Evolutionary conservation across 768 basidiomycete genomes (phyloP).

Genomic region (Coprinopsis sp.): DNA sequence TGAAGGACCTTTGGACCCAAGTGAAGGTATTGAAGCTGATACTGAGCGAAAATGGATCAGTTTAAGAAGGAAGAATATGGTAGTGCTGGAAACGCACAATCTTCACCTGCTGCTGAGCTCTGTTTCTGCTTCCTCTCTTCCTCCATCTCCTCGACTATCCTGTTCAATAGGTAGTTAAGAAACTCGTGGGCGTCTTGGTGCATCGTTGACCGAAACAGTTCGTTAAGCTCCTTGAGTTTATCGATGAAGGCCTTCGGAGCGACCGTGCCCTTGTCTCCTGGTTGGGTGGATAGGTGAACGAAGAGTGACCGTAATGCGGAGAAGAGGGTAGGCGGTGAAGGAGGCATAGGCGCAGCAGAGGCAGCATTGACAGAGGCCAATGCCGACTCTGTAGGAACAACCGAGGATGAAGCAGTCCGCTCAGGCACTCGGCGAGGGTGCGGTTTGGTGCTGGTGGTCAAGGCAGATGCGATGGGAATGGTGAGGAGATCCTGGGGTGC

Average conservation of each 20-base stretch:
- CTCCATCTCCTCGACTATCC: slow-evolving; percentile 90
- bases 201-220: slow-evolving; percentile 83
- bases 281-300: slow-evolving; percentile 73
- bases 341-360: slow-evolving; percentile 45
- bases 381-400: slow-evolving; percentile 19
- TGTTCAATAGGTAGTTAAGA: slow-evolving; percentile 89
- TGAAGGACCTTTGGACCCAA: slow-evolving; percentile 41
- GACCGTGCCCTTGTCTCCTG: slow-evolving; percentile 76
- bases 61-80: slow-evolving; percentile 4
- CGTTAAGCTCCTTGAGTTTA: slow-evolving; percentile 90
- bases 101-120: slow-evolving; percentile 45
- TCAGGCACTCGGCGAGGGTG: slow-evolving; percentile 52
- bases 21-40: slow-evolving; percentile 53
- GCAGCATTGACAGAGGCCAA: slow-evolving; percentile 22
- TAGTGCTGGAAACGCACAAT: slow-evolving; percentile 55
- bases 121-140: slow-evolving; percentile 51
- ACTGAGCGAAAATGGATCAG: slow-evolving; percentile 35
- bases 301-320: slow-evolving; percentile 94
- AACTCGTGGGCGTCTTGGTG: slow-evolving; percentile 99
- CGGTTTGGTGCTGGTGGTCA: slow-evolving; percentile 20
- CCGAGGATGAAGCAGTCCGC: slow-evolving; percentile 38
- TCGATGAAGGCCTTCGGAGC: slow-evolving; percentile 89
- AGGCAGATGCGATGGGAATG: slow-evolving; percentile 17
- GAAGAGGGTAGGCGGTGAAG: slow-evolving; percentile 72
- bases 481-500: slow-evolving; percentile 29